Percentiles rank a stretch among this genome's conserved stretches.
Evolutionary conservation across 2,329 filamentous ascomycete genomes (phyloP).

Genomic region (Exophiala spinifera): DNA sequence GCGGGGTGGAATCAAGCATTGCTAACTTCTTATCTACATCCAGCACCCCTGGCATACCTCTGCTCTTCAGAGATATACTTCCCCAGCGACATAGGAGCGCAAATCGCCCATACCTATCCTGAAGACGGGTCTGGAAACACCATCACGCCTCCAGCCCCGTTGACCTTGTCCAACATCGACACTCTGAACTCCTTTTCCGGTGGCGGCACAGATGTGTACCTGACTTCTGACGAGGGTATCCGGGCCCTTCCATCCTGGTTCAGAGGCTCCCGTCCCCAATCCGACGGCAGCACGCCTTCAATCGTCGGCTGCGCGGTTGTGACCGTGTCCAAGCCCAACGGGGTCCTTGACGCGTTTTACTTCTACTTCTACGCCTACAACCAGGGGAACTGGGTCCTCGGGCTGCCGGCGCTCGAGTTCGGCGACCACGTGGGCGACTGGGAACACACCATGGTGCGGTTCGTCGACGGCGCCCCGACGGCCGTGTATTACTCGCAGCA

Average conservation of each 20-base stretch:
- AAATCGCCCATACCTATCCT: slow-evolving; percentile 48
- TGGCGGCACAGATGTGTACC: slow-evolving; percentile 47
- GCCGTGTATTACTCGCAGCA: slow-evolving; percentile 64
- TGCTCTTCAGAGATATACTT: slow-evolving; percentile 49
- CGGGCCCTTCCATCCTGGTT: slow-evolving; percentile 48
- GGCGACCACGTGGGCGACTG: slow-evolving; percentile 64
- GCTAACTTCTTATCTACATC: neutral
- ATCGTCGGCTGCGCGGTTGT: slow-evolving; percentile 53
- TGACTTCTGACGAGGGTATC: slow-evolving; percentile 51
- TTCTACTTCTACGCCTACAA: slow-evolving; percentile 59
- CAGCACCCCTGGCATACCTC: slow-evolving; percentile 53
- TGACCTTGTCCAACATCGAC: slow-evolving; percentile 50
- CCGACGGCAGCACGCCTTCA: slow-evolving; percentile 49
- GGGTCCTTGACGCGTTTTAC: slow-evolving; percentile 59
- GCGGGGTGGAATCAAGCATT: no score
- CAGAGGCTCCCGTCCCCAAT: slow-evolving; percentile 53
- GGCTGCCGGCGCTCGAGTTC: slow-evolving; percentile 42
- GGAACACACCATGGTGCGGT: slow-evolving; percentile 52
- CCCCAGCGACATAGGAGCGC: slow-evolving; percentile 49
- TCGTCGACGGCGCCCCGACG: slow-evolving; percentile 53
- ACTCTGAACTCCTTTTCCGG: slow-evolving; percentile 44
- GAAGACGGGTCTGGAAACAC: slow-evolving; percentile 40
- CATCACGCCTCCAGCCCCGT: slow-evolving; percentile 38
- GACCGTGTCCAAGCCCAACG: slow-evolving; percentile 54
- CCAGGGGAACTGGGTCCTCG: slow-evolving; percentile 41